phyloP scores from a whole-genome alignment of 139 green algal species.

The Ostreobium quekettii region DNA sequence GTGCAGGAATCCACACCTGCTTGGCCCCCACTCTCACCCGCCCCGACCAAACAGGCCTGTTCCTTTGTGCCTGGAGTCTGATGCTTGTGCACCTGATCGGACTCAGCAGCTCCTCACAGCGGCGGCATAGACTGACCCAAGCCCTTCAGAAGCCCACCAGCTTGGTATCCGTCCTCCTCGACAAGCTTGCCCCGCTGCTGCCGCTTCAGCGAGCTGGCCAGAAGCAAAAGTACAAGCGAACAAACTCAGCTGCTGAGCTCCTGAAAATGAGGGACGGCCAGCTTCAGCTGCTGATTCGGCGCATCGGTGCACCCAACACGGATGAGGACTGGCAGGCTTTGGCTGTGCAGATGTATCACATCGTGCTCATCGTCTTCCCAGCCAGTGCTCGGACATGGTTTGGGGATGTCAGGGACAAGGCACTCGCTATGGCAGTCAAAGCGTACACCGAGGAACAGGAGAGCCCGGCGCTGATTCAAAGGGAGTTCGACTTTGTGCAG shows the following conservation, averaged over 20 bases:
- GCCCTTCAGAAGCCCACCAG: slow-evolving; percentile 24
- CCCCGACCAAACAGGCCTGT: background rate
- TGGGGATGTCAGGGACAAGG: slow-evolving; percentile 56
- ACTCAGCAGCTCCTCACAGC: slow-evolving; percentile 16
- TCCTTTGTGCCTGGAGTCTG: slow-evolving; percentile 28
- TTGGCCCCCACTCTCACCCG: background rate
- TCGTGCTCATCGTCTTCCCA: slow-evolving; percentile 61
- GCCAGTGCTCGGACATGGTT: slow-evolving; percentile 73
- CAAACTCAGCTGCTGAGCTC: background rate
- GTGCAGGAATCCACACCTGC: background rate
- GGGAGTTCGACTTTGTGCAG: slow-evolving; percentile 47
- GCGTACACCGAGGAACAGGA: slow-evolving; percentile 65
- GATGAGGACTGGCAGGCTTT: slow-evolving; percentile 21
- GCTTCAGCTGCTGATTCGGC: background rate
- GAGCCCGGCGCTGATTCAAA: slow-evolving; percentile 62
- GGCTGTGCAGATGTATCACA: slow-evolving; percentile 45
- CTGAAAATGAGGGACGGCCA: background rate
- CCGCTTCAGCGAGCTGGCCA: background rate
- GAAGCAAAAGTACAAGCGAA: background rate
- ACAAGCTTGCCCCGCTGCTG: slow-evolving; percentile 21
- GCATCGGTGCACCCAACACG: background rate
- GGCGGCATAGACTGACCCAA: slow-evolving; percentile 14
- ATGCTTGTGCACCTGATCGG: slow-evolving; percentile 34
- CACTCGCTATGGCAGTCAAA: slow-evolving; percentile 52
- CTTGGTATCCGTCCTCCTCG: slow-evolving; percentile 27